Percentiles rank a stretch among this genome's conserved stretches.
Evolutionary conservation across 2,329 filamentous ascomycete genomes (phyloP).

Genomic region (Verticillium tricorpus): DNA sequence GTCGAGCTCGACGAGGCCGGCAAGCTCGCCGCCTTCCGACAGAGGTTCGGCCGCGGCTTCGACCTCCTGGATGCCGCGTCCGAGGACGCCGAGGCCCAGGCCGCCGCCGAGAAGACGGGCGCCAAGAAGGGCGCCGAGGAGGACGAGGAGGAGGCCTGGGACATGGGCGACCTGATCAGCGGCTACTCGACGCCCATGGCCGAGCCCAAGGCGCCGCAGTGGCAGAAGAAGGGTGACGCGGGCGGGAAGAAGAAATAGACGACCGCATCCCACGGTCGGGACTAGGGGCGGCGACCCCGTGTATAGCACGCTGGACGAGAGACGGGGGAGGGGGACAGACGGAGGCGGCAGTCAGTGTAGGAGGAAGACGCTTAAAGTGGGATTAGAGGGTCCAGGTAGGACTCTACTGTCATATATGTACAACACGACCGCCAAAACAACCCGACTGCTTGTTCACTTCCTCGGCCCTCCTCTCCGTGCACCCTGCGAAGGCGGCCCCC

Average conservation of each 20-base stretch:
- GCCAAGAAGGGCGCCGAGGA: slow-evolving; percentile 6
- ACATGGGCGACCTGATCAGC: slow-evolving; percentile 47
- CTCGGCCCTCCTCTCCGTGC: not conserved
- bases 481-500: not conserved
- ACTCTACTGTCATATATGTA: slow-evolving; percentile 17
- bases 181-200: slow-evolving; percentile 33
- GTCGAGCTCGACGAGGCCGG: slow-evolving; percentile 95
- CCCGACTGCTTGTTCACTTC: not conserved
- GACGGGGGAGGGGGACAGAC: not conserved
- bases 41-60: slow-evolving; percentile 78
- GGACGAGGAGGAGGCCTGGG: slow-evolving; percentile 16
- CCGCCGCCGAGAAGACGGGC: slow-evolving; percentile 10
- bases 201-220: slow-evolving; percentile 31
- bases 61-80: slow-evolving; percentile 49
- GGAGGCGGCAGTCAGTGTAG: not conserved
- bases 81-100: slow-evolving; percentile 20
- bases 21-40: slow-evolving; percentile 78
- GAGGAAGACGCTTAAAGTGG: not conserved
- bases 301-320: not conserved
- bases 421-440: slow-evolving; percentile 8
- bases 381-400: slow-evolving; percentile 3
- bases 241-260: slow-evolving; percentile 24
- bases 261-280: not conserved
- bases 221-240: slow-evolving; percentile 27
- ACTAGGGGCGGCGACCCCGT: not conserved